Evolutionary conservation across 208 protist species (phyloP), one percentile per base, ranked within the genome.

Genomic region (Acanthamoeba culbertsoni): DNA sequence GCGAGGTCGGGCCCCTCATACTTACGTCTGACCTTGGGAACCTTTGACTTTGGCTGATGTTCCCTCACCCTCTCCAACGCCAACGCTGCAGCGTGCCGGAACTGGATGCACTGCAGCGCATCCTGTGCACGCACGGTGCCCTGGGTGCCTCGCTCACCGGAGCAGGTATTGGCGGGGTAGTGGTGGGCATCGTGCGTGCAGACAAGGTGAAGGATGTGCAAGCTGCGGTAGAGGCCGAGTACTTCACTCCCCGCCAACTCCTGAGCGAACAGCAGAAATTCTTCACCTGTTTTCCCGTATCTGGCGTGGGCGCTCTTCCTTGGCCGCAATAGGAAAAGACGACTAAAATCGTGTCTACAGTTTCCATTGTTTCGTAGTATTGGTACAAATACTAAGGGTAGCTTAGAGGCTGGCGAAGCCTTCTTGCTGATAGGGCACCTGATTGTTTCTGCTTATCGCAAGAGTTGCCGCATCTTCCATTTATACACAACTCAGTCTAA

Each of bases 71-170:
- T 35, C 23, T 23, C 35, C 35, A 6, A 48, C n/a, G 23, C 48
- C 40, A 7, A 20, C 35, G 53, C 45, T n/a, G 23, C 28, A 53
- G 53, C 33, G 79, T 88, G 14, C 79, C 59, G n/a, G 86, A 75
- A 40, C 51, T 91, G 20, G 86, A 91, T 71, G 55, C 37, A 28
- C 35, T 91, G 31, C 86, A 91, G 37, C 86, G 55, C 16, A 53
- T 65, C 73, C n/a, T 91, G 57, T 73, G 59, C 31, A n/a, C 12
- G 23, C 35, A 73, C 40, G 86, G 86, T 31, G 51, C 57, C 7
- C 35, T 91, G 8, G 86, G 86, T 18, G 86, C 86, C n/a, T 91
- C 86, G 10, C 86, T 91, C 0, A 91, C 86, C 10, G 86, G 86
- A 18, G 86, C 86, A 31, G 86, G 86, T 91, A 57, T 88, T 40